A percentile compares a stretch with the other conserved stretches of the same genome.
Evolutionary conservation across 345 rosid genomes (phyloP).

Genomic region (Eutrema yunnanense): DNA sequence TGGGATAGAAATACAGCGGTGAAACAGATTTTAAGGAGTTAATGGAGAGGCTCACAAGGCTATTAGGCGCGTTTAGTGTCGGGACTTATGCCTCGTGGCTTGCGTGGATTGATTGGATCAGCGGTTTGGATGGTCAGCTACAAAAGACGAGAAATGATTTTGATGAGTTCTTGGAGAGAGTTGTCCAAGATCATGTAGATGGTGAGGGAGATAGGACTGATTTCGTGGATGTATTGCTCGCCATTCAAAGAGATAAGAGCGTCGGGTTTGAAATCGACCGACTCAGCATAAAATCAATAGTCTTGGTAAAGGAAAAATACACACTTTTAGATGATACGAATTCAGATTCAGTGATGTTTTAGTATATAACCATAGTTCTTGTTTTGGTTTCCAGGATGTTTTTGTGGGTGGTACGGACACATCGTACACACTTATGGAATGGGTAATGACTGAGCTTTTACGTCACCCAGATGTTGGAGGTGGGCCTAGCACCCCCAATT

Average conservation of each 20-base stretch:
- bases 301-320: slow-evolving; percentile 28
- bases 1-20: slow-evolving; percentile 45
- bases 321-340: too few relatives aligned
- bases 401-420: slow-evolving; percentile 39
- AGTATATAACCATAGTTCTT: neutral
- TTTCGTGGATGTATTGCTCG: slow-evolving; percentile 16
- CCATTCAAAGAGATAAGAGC: slow-evolving; percentile 21
- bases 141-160: slow-evolving; percentile 23
- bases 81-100: slow-evolving; percentile 55
- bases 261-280: slow-evolving; percentile 24
- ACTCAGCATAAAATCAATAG: slow-evolving; percentile 32
- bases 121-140: slow-evolving; percentile 17
- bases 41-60: slow-evolving; percentile 17
- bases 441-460: slow-evolving; percentile 41
- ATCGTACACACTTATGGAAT: slow-evolving; percentile 25
- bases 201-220: neutral
- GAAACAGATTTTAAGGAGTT: slow-evolving; percentile 35
- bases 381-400: slow-evolving; percentile 23
- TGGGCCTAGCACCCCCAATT: too few relatives aligned
- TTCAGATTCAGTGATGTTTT: neutral
- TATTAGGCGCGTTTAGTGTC: slow-evolving; percentile 32
- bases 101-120: slow-evolving; percentile 35
- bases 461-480: slow-evolving; percentile 28
- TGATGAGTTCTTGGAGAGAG: slow-evolving; percentile 29
- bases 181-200: slow-evolving; percentile 21